Evolutionary conservation across 768 basidiomycete species (phyloP).

Genomic region (Russula sp.): DNA sequence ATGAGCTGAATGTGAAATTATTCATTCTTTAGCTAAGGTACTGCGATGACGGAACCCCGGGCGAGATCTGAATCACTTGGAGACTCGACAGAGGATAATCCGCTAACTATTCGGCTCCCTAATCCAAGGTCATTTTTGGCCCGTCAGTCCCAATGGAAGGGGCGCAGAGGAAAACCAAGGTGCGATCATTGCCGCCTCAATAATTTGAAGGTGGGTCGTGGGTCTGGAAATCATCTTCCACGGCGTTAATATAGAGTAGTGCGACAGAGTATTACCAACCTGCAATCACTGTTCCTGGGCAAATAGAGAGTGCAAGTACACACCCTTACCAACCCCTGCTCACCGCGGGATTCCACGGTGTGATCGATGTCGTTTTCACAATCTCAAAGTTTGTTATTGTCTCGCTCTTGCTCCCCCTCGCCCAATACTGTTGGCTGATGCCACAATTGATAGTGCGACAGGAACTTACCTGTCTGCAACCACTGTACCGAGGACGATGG

Average conservation of each 20-base stretch:
- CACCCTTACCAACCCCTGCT: conserved; percentile 66
- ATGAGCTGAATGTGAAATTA: conserved; percentile 1
- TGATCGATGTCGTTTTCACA: conserved; percentile 59
- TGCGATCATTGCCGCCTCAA: conserved; percentile 67
- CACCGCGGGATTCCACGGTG: conserved; percentile 70
- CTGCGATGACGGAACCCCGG: conserved; percentile 19
- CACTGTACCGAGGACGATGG: conserved; percentile 50
- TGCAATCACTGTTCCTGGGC: conserved; percentile 70
- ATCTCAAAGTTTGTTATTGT: conserved; percentile 48
- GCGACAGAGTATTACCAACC: conserved; percentile 60
- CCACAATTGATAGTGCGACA: conserved; percentile 46
- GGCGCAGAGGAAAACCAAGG: conserved; percentile 64
- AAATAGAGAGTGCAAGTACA: conserved; percentile 59
- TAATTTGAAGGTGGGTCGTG: conserved; percentile 56
- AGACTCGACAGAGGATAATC: conserved; percentile 31
- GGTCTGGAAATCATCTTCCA: conserved; percentile 4
- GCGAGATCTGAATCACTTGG: conserved; percentile 29
- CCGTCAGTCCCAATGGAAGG: conserved; percentile 68
- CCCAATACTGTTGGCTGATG: conserved; percentile 5
- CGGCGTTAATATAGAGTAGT: conserved; percentile 34
- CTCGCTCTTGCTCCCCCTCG: neutral
- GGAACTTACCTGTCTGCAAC: conserved; percentile 64
- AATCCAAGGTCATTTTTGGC: conserved; percentile 61
- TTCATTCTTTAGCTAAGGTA: neutral
- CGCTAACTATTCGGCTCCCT: conserved; percentile 58